Conservation (phyloP, 257 asterid genomes). For the Nicotiana noctiflora region DNA sequence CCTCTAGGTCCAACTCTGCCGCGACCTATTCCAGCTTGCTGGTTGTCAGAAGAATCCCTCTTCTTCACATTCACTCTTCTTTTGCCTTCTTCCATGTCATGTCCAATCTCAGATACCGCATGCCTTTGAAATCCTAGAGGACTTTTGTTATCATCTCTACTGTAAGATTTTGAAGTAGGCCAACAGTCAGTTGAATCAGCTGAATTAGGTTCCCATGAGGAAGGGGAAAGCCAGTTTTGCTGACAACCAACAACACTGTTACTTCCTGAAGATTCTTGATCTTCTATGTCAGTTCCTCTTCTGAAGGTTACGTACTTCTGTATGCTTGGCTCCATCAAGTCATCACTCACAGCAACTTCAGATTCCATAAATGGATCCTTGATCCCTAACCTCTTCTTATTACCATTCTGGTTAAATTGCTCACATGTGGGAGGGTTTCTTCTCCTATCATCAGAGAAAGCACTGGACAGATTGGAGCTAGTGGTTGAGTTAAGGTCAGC, state of each 20-base stretch:
- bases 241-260: constrained; percentile 54
- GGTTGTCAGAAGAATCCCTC: constrained; percentile 35
- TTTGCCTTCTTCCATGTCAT: constrained; percentile 24
- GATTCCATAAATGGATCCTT: constrained; percentile 61
- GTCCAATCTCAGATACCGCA: constrained; percentile 24
- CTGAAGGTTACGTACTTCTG: constrained; percentile 81
- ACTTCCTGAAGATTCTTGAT: constrained; percentile 85
- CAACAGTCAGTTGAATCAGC: constrained; percentile 56
- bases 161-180: constrained; percentile 46
- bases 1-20: constrained; percentile 35
- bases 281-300: constrained; percentile 63
- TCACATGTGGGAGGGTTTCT: constrained; percentile 25
- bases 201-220: constrained; percentile 76
- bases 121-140: constrained; percentile 36
- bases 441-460: constrained; percentile 32
- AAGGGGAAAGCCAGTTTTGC: constrained; percentile 49
- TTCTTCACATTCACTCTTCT: constrained; percentile 31
- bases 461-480: constrained; percentile 32
- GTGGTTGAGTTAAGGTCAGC: constrained; percentile 89
- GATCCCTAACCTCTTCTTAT: constrained; percentile 27
- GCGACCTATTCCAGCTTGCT: constrained; percentile 38
- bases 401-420: constrained; percentile 24
- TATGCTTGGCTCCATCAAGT: constrained; percentile 73
- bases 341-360: constrained; percentile 51
- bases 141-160: constrained; percentile 31